Conservation (phyloP, 768 basidiomycete genomes). For the Leccinum longicurvipes region DNA sequence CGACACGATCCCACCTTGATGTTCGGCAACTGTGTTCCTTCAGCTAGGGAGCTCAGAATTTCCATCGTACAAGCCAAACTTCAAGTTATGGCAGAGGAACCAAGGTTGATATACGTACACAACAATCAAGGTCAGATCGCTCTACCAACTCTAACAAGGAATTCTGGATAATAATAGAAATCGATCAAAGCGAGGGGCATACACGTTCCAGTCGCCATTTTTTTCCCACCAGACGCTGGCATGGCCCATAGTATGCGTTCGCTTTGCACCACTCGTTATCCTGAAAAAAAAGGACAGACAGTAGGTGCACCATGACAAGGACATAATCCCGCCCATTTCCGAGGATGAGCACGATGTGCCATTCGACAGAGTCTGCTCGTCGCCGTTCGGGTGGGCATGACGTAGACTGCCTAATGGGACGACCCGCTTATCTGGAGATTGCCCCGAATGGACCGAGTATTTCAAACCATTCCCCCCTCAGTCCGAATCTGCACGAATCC, state of each 20-base stretch:
- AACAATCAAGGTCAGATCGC: not conserved
- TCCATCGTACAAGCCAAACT: not conserved
- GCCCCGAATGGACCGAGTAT: not conserved
- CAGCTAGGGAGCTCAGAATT: not conserved
- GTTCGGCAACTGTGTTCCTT: not conserved
- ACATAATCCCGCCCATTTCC: not conserved
- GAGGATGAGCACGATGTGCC: too few species aligned
- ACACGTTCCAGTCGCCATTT: not conserved
- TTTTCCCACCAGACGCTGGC: not conserved
- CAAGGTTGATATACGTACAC: not conserved
- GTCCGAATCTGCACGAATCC: not conserved
- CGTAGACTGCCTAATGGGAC: slow-evolving; percentile 9
- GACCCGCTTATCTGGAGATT: not conserved
- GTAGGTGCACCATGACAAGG: not conserved
- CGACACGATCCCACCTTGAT: not conserved
- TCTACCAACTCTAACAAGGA: not conserved
- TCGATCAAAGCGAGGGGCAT: not conserved
- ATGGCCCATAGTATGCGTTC: too few species aligned
- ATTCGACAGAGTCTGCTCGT: too few species aligned
- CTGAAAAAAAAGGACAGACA: too few species aligned
- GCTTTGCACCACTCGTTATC: not conserved
- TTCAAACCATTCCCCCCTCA: not conserved
- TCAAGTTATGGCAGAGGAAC: not conserved
- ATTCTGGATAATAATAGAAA: not conserved
- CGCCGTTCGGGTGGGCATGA: not conserved